These are phyloP conservation scores for Halenospora varia DNA, from an alignment of 495 filamentous ascomycete species.

Conservation along the genomic window DNA sequence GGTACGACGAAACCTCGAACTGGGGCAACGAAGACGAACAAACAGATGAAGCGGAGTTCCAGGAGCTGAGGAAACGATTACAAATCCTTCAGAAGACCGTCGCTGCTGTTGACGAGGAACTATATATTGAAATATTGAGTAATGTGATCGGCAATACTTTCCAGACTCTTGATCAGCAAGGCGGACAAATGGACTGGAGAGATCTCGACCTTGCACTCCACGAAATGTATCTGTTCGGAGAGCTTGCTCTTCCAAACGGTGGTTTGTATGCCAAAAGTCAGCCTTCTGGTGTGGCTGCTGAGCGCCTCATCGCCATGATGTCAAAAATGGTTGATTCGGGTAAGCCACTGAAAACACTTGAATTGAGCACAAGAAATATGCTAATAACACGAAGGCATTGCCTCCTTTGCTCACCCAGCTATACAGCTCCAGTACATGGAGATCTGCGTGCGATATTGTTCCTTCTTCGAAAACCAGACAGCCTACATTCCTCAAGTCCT, in stretches of 20 bases:
- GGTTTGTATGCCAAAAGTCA: constrained; percentile 79
- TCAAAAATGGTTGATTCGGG: constrained; percentile 87
- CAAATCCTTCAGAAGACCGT: constrained; percentile 88
- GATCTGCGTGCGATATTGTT: constrained; percentile 86
- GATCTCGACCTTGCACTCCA: constrained; percentile 94
- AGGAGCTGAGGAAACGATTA: constrained; percentile 83
- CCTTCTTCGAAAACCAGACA: constrained; percentile 85
- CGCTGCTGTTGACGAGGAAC: constrained; percentile 73
- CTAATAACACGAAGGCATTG: constrained; percentile 56
- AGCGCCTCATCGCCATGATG: constrained; percentile 86
- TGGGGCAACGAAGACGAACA: constrained; percentile 95
- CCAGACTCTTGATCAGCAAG: constrained; percentile 63
- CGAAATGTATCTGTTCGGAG: constrained; percentile 96
- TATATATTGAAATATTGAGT: constrained; percentile 82
- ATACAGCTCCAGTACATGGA: constrained; percentile 97
- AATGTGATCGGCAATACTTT: constrained; percentile 82
- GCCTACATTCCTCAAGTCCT: constrained; percentile 76
- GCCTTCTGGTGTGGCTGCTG: constrained; percentile 68
- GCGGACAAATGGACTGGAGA: constrained; percentile 80
- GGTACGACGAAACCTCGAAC: constrained; percentile 87
- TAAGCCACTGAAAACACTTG: constrained; percentile 40
- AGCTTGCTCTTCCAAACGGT: constrained; percentile 78
- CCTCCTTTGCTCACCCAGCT: constrained; percentile 81
- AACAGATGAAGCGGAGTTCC: constrained; percentile 98
- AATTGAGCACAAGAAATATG: constrained; percentile 9